These are phyloP conservation scores for Sapria himalayana DNA, from an alignment of 345 rosid genomes.

Conservation along the genomic window DNA sequence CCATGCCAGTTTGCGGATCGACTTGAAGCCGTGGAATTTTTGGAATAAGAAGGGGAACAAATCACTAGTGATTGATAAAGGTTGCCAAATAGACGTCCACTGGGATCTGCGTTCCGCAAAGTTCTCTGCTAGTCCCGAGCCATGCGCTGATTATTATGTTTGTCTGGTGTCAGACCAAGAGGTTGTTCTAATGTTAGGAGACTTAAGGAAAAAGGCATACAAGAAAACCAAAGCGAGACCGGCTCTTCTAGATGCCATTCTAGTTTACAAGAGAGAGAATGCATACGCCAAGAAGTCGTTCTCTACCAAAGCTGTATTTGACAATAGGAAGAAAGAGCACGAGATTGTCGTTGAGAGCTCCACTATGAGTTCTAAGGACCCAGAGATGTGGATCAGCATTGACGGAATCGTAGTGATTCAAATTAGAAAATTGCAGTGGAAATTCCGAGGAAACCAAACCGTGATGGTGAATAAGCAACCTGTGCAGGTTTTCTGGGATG, in stretches of 20 bases:
- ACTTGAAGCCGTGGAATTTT: conserved; percentile 76
- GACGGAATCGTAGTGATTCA: conserved; percentile 60
- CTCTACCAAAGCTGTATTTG: conserved; percentile 47
- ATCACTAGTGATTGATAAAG: conserved; percentile 40
- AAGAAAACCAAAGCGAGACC: conserved; percentile 72
- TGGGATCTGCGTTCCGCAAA: conserved; percentile 86
- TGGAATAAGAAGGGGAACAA: conserved; percentile 79
- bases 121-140: conserved; percentile 54
- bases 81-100: conserved; percentile 40
- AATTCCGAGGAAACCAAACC: conserved; percentile 85
- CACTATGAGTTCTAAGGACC: conserved; percentile 32
- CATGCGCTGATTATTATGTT: conserved; percentile 48
- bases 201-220: conserved; percentile 64
- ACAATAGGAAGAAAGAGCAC: conserved; percentile 41
- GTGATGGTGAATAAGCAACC: conserved; percentile 54
- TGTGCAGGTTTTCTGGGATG: conserved; percentile 71
- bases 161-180: conserved; percentile 75
- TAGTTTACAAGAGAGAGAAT: conserved; percentile 58
- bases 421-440: conserved; percentile 78
- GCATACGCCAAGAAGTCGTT: conserved; percentile 68
- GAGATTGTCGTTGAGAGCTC: conserved; percentile 77
- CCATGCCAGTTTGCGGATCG: conserved; percentile 38
- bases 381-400: conserved; percentile 91
- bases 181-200: conserved; percentile 65
- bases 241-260: conserved; percentile 33